Percentiles rank a stretch among this genome's conserved stretches.
These are phyloP conservation scores for Testicularia cyperi DNA, from an alignment of 1,284 basidiomycete species.

Conservation along the genomic window DNA sequence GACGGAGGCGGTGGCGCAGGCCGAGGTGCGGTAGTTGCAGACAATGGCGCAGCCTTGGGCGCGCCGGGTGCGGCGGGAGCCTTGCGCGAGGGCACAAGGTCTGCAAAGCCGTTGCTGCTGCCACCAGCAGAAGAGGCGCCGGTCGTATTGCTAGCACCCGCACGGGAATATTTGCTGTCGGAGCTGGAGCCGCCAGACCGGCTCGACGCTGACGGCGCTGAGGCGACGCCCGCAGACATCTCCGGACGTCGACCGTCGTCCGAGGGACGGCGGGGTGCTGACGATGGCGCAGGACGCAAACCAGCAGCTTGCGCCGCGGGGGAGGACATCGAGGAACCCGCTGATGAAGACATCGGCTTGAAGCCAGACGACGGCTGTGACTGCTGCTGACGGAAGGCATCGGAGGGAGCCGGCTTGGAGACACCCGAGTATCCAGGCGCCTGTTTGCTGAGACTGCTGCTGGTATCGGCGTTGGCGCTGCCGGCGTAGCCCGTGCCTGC, in stretches of 20 bases:
- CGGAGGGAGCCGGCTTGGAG: conserved; percentile 25
- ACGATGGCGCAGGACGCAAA: conserved; percentile 13
- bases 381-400: conserved; percentile 18
- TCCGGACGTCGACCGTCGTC: conserved; percentile 24
- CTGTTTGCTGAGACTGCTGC: conserved; percentile 17
- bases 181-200: conserved; percentile 21
- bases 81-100: conserved; percentile 48
- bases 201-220: conserved; percentile 21
- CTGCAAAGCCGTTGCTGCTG: conserved; percentile 11
- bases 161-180: conserved; percentile 31
- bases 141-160: conserved; percentile 3
- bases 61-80: conserved; percentile 48
- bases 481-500: conserved; percentile 44
- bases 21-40: conserved; percentile 15
- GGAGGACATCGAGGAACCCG: too few species aligned
- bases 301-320: conserved; percentile 7
- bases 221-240: conserved; percentile 18
- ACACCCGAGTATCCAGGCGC: conserved; percentile 18
- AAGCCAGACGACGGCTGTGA: too few species aligned
- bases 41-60: conserved; percentile 13
- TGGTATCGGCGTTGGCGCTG: conserved; percentile 25
- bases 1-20: conserved; percentile 25
- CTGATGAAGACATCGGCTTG: conserved; percentile 4
- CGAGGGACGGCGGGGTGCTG: conserved; percentile 20
- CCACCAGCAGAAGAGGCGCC: conserved; percentile 4